Base-by-base conservation (phyloP, 2,329 filamentous ascomycete species). In the Clonostachys solani region DNA sequence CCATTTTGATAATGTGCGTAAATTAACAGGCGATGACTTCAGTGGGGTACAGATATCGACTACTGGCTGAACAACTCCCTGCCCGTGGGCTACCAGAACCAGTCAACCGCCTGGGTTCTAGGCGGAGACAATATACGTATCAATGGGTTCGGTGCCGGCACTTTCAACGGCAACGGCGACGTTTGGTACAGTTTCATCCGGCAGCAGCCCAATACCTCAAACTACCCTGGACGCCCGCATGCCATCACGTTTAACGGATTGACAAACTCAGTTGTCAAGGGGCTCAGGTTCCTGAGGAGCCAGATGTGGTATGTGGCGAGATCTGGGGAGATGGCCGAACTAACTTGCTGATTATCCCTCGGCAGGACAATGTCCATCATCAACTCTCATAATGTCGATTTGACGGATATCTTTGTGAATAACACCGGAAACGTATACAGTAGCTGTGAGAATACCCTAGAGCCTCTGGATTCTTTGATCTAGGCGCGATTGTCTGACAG, bases 91-190 rank as follows among this genome's bases (percentile, higher is more conserved):
- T 76, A 72, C 48, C 73, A 77, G 50, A 73, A 77, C 48, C 73
- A 75, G 44, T 69, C 67, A 4, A 69, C 71, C 2, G 73, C 71
- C 1, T 77, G 72, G 69, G 54, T 69, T 23, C 63, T 78, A 40
- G 74, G 75, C 4, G 77, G 77, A 3, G 63, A 71, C 4, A 68
- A 73, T 40, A 60, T 81, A 13, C 61, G 63, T 15, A 65, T 75
- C 47, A 59, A 69, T 19, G 74, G 74, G 9, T 60, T 71, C 48
- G 74, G 73, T 8, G 60, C 63, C 29, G 77, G 77, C 5, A 76
- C 72, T 10, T 60, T 80, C 16, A 65, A 79, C 51, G 77, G 78
- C 5, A 79, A 80, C 52, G 77, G 77, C 2, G 70, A 79, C 51
- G 64, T 67, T 3, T 81, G 77, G 77, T 79, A 80, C 52, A 62